phyloP scores from a whole-genome alignment of 2,329 filamentous ascomycete genomes.

The Neofusicoccum laricinum region DNA sequence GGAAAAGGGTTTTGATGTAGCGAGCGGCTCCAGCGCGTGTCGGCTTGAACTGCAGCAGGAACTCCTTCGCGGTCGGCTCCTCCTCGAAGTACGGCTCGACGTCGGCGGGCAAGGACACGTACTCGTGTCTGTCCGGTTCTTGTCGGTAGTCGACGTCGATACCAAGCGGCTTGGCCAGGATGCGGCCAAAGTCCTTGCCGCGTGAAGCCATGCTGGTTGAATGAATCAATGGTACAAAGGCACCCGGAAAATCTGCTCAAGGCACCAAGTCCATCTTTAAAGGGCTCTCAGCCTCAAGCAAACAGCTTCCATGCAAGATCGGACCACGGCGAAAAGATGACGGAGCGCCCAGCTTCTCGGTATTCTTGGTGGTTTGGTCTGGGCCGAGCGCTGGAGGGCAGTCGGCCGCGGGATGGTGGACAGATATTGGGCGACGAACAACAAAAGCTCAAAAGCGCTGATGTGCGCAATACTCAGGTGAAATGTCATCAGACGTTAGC shows the following conservation, averaged over 20 bases:
- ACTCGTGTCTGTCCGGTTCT: neutral
- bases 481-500: slow-evolving; percentile 7
- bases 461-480: neutral
- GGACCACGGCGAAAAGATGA: neutral
- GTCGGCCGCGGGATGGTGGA: neutral
- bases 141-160: slow-evolving; percentile 9
- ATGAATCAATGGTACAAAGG: neutral
- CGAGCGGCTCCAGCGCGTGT: slow-evolving; percentile 23
- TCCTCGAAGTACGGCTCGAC: slow-evolving; percentile 27
- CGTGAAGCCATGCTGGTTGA: neutral
- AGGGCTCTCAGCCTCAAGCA: neutral
- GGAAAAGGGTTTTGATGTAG: slow-evolving; percentile 29
- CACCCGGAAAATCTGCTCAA: neutral
- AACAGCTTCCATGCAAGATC: neutral
- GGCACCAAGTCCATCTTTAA: slow-evolving; percentile 6
- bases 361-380: slow-evolving; percentile 9
- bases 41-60: slow-evolving; percentile 25
- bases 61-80: slow-evolving; percentile 30
- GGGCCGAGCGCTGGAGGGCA: neutral
- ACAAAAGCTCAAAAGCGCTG: neutral
- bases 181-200: neutral
- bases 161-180: slow-evolving; percentile 3
- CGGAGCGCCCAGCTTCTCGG: neutral
- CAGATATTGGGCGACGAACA: neutral
- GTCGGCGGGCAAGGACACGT: neutral